A percentile compares a stretch with the other conserved stretches of the same genome.
These are phyloP conservation scores for Camelina neglecta DNA, from an alignment of 345 rosid genomes.

Conservation along the genomic window DNA sequence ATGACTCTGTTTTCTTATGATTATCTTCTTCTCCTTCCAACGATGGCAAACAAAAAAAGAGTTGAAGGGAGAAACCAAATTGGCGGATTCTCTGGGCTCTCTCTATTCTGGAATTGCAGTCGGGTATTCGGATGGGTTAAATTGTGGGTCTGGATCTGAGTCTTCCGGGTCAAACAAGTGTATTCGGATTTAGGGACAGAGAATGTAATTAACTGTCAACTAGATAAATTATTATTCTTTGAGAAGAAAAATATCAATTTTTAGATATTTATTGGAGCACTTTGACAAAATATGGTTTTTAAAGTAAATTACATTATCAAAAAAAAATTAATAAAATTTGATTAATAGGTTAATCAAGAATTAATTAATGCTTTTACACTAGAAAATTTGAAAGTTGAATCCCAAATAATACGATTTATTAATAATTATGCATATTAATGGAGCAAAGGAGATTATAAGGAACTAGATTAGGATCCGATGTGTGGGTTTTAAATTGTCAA, in stretches of 20 bases:
- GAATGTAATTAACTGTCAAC: not conserved
- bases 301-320: too few species aligned
- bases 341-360: too few species aligned
- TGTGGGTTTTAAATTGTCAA: too few species aligned
- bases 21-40: slow-evolving; percentile 1
- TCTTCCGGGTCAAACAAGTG: slow-evolving; percentile 5
- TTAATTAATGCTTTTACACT: too few species aligned
- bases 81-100: slow-evolving; percentile 24
- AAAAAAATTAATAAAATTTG: too few species aligned
- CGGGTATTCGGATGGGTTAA: slow-evolving; percentile 24
- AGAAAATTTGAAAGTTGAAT: too few species aligned
- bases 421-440: too few species aligned
- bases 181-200: not conserved
- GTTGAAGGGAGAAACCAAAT: slow-evolving; percentile 17
- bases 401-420: too few species aligned
- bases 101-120: not conserved
- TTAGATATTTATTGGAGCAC: not conserved
- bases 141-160: slow-evolving; percentile 1
- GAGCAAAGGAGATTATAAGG: too few species aligned
- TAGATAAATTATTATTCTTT: not conserved
- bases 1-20: slow-evolving; percentile 39
- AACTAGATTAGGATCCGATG: too few species aligned
- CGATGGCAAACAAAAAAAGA: slow-evolving; percentile 2
- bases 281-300: not conserved
- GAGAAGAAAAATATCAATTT: not conserved